A percentile compares a stretch with the other conserved stretches of the same genome.
phyloP scores from a whole-genome alignment of 2,329 filamentous ascomycete species.

The Trichoderma koningii region DNA sequence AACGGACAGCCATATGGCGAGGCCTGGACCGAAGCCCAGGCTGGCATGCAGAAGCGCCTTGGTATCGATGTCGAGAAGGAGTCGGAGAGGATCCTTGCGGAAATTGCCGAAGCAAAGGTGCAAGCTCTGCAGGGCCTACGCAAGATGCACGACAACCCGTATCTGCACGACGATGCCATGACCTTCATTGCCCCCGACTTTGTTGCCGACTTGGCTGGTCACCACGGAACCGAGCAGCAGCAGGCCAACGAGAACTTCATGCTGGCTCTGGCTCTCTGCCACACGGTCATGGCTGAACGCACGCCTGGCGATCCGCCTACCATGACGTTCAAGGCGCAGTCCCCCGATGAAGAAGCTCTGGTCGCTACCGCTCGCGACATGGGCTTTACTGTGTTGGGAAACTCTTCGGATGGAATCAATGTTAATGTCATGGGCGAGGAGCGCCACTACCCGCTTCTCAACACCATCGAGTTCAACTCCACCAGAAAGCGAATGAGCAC shows the following conservation, averaged over 20 bases:
- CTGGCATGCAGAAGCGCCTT: slow-evolving; percentile 90
- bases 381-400: slow-evolving; percentile 88
- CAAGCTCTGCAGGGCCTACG: slow-evolving; percentile 74
- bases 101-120: slow-evolving; percentile 77
- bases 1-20: slow-evolving; percentile 97
- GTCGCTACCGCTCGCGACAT: slow-evolving; percentile 93
- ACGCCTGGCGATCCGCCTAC: slow-evolving; percentile 85
- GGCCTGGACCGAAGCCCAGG: slow-evolving; percentile 95
- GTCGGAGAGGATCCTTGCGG: slow-evolving; percentile 66
- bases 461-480: slow-evolving; percentile 97
- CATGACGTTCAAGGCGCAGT: slow-evolving; percentile 96
- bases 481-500: slow-evolving; percentile 97
- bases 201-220: slow-evolving; percentile 77
- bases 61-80: slow-evolving; percentile 86
- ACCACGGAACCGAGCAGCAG: slow-evolving; percentile 74
- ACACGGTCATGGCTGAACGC: slow-evolving; percentile 91
- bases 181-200: slow-evolving; percentile 94
- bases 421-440: slow-evolving; percentile 88
- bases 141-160: slow-evolving; percentile 82
- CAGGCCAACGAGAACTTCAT: slow-evolving; percentile 85
- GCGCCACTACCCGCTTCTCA: slow-evolving; percentile 81
- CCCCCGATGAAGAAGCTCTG: slow-evolving; percentile 91
- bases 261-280: slow-evolving; percentile 91
- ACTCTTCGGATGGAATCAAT: slow-evolving; percentile 76
- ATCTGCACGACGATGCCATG: slow-evolving; percentile 82